Conservation (phyloP, 1,284 basidiomycete species). For the Sanghuangporus baumii region DNA sequence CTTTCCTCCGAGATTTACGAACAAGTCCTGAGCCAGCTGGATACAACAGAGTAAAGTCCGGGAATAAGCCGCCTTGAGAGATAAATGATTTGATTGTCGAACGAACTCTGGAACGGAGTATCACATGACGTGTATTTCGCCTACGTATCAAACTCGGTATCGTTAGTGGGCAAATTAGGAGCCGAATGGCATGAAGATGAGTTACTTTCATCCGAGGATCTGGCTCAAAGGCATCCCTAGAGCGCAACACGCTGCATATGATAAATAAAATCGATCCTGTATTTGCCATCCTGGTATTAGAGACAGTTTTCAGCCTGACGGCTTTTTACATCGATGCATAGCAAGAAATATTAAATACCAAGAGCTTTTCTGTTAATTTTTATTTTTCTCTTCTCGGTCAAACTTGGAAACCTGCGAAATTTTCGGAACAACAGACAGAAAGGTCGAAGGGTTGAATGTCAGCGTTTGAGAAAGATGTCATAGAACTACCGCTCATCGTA, state of each 20-base stretch:
- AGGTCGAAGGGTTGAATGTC: background rate
- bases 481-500: background rate
- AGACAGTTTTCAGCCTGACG: background rate
- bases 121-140: background rate
- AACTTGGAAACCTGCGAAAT: background rate
- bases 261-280: background rate
- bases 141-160: background rate
- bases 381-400: background rate
- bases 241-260: no score
- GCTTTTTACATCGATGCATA: background rate
- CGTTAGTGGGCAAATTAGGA: background rate
- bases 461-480: slow-evolving; percentile 2
- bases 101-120: background rate
- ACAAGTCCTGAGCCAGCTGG: background rate
- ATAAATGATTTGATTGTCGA: background rate
- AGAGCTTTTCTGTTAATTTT: background rate
- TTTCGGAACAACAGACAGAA: background rate
- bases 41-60: slow-evolving; percentile 10
- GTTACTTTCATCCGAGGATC: background rate
- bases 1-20: slow-evolving; percentile 3
- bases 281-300: background rate
- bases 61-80: background rate
- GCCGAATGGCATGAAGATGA: background rate
- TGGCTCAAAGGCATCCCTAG: background rate
- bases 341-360: slow-evolving; percentile 2